A percentile compares a stretch with the other conserved stretches of the same genome.
phyloP scores from a whole-genome alignment of 495 filamentous ascomycete species.

The Penicillium dipodomyicola region DNA sequence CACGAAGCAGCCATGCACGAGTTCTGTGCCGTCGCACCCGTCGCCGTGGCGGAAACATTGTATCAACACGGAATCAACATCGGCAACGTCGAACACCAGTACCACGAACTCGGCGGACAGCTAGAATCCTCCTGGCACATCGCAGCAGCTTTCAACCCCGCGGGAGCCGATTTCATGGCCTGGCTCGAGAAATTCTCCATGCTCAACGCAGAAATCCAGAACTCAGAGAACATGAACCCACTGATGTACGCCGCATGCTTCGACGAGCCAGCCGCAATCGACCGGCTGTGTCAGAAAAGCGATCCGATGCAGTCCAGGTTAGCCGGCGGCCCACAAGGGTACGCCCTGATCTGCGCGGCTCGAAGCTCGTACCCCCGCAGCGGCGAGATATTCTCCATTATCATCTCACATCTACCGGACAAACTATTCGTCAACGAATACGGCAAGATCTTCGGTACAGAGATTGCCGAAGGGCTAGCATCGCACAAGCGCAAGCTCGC shows the following conservation, averaged over 20 bases:
- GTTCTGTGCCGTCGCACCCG: background rate
- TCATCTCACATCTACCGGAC: background rate
- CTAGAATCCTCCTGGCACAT: conserved; percentile 8
- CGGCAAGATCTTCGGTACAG: conserved; percentile 4
- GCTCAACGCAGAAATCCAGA: background rate
- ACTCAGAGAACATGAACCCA: conserved; percentile 1
- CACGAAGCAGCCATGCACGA: conserved; percentile 2
- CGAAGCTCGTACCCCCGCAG: background rate
- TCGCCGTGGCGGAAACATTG: background rate
- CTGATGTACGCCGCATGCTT: conserved; percentile 6
- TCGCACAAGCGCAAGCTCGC: background rate
- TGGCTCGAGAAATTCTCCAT: conserved; percentile 1
- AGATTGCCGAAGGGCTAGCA: conserved; percentile 3
- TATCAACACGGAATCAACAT: conserved; percentile 5
- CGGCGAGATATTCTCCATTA: background rate
- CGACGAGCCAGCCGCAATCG: background rate
- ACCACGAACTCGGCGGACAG: conserved; percentile 3
- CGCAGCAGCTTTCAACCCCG: conserved; percentile 7
- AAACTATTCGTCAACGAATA: background rate
- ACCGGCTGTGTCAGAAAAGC: background rate
- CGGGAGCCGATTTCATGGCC: background rate
- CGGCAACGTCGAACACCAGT: conserved; percentile 1
- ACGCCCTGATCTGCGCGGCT: conserved; percentile 1
- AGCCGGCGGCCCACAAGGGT: background rate
- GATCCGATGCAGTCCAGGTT: background rate